Evolutionary conservation across 2,329 filamentous ascomycete genomes (phyloP).

Genomic region (Diaporthe vaccinii): DNA sequence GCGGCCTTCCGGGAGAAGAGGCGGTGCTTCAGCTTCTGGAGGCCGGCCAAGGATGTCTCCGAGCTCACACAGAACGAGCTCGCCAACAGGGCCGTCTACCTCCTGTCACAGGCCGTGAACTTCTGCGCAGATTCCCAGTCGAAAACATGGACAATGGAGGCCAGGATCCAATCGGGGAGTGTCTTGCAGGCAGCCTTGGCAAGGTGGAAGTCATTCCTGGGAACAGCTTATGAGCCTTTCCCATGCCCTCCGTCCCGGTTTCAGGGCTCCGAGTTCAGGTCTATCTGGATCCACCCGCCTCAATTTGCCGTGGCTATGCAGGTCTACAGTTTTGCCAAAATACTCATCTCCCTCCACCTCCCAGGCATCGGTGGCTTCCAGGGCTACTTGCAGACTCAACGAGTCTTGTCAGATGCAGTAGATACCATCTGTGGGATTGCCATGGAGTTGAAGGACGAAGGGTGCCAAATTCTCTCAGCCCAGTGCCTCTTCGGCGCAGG

Average conservation of each 20-base stretch:
- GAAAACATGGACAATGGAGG: slow-evolving; percentile 37
- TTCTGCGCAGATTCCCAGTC: slow-evolving; percentile 48
- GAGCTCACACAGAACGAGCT: slow-evolving; percentile 63
- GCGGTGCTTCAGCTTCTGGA: slow-evolving; percentile 70
- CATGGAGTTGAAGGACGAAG: slow-evolving; percentile 56
- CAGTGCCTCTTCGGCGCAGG: slow-evolving; percentile 60
- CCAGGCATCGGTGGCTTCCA: slow-evolving; percentile 64
- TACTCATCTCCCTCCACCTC: slow-evolving; percentile 66
- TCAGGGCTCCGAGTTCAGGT: slow-evolving; percentile 54
- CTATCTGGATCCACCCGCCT: slow-evolving; percentile 65
- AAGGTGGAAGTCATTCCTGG: slow-evolving; percentile 50
- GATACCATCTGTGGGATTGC: slow-evolving; percentile 65
- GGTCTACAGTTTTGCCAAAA: slow-evolving; percentile 64
- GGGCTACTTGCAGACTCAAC: slow-evolving; percentile 57
- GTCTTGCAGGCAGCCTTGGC: slow-evolving; percentile 46
- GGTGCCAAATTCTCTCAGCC: slow-evolving; percentile 57
- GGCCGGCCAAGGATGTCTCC: slow-evolving; percentile 58
- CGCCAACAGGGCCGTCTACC: slow-evolving; percentile 62
- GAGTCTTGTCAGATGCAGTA: slow-evolving; percentile 60
- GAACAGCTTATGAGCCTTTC: slow-evolving; percentile 56
- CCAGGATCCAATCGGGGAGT: slow-evolving; percentile 37
- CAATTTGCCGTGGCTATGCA: slow-evolving; percentile 62
- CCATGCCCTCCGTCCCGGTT: slow-evolving; percentile 47
- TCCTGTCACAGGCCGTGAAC: slow-evolving; percentile 66
- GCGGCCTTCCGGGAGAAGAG: slow-evolving; percentile 72